Evolutionary conservation across 305 asterid genomes (phyloP), one percentile per base, ranked within the genome.

Genomic region (Striga hermonthica): DNA sequence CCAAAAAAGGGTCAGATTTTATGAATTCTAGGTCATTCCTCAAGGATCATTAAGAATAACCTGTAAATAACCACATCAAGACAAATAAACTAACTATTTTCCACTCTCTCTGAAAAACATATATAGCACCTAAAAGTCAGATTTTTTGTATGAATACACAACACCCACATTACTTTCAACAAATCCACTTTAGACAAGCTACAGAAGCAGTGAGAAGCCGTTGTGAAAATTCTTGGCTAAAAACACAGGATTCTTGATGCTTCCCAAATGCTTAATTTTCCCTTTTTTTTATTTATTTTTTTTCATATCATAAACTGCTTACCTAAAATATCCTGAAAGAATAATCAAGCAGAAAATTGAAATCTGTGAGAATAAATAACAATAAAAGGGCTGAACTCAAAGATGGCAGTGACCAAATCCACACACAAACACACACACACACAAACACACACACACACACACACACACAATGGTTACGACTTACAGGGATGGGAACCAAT

Each of bases 401-500:
- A 22, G 31, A 22, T 22, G 31, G 2, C 2, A 22, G 31, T 22
- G 31, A 22, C 31, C 31, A 44, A 8, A 11, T 47, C 53, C 15
- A 11, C 16, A 47, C n/a, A 45, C 11, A 43, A 7, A 7, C 53
- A 47, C 53, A 47, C 13, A 47, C 53, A 6, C 12, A 47, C n/a
- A 4, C 58, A 54, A 47, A 67, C 61, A 14, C 45, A 68, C 40
- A 34, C 57, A 45, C 71, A 37, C 68, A 70, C 71, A 34, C 44
- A 9, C 31, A 22, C 31, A 22, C 31, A 22, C 31, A 22, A 22
- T 22, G 2, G 31, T 22, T 22, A 22, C 31, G 66, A 72, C 74
- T 78, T 78, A 91, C 98, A 74, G 80, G 0, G 96, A 86, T 74
- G 98, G 98, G 76, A 86, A 89, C 89, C 98, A 91, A 14, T 82